Evolutionary conservation across 2,329 filamentous ascomycete genomes (phyloP).

Genomic region (Talaromyces pinophilus): DNA sequence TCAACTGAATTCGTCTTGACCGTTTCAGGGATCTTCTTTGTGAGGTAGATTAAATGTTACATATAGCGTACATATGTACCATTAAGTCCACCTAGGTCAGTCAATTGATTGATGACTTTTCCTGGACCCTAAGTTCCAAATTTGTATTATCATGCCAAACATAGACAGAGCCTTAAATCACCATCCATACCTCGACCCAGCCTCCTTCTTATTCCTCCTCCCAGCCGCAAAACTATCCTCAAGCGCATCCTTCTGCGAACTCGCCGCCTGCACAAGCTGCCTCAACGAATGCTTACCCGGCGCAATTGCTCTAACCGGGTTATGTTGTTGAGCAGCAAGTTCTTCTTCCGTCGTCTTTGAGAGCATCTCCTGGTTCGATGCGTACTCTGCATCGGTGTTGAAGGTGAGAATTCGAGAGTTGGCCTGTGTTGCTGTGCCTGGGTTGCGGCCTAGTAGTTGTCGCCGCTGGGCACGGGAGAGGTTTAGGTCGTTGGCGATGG

Average conservation of each 20-base stretch:
- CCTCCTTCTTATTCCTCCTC: slow-evolving; percentile 76
- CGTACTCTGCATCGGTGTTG: slow-evolving; percentile 86
- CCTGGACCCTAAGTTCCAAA: too few relatives aligned
- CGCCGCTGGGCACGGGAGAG: slow-evolving; percentile 74
- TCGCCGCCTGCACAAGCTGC: slow-evolving; percentile 81
- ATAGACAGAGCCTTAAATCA: slow-evolving; percentile 33
- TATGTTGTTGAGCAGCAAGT: slow-evolving; percentile 61
- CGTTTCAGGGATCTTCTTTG: too few relatives aligned
- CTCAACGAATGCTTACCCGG: slow-evolving; percentile 87
- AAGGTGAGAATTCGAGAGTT: slow-evolving; percentile 75
- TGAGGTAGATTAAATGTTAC: too few relatives aligned
- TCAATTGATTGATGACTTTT: too few relatives aligned
- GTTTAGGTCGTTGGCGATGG: slow-evolving; percentile 75
- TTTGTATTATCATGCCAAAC: background rate
- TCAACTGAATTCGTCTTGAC: too few relatives aligned
- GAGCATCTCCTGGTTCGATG: slow-evolving; percentile 75
- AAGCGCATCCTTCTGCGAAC: slow-evolving; percentile 78
- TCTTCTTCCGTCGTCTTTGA: slow-evolving; percentile 63
- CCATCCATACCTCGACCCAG: slow-evolving; percentile 83
- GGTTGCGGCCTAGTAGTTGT: slow-evolving; percentile 76
- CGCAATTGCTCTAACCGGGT: slow-evolving; percentile 77
- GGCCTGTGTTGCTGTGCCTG: slow-evolving; percentile 40
- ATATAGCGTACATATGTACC: too few relatives aligned
- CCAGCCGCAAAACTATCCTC: slow-evolving; percentile 90
- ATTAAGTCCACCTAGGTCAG: too few relatives aligned